Evolutionary conservation across 1,139 yeast genomes (phyloP), one percentile per base, ranked within the genome.

Genomic region (Cylindricascospora bacillispora): DNA sequence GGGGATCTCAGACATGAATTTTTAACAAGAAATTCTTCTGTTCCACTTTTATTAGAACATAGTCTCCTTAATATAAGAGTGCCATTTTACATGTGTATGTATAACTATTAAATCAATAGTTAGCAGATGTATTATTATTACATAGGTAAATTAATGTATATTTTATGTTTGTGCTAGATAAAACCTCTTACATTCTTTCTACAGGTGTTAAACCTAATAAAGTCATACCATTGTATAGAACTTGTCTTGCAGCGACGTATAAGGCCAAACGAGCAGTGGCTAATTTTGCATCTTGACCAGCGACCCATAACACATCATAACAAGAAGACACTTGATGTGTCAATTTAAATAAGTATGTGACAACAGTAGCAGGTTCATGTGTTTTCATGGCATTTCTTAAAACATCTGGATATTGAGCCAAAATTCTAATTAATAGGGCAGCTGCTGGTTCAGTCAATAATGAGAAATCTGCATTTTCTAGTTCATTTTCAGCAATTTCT

Each of bases 251-350:
- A 41, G 95, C 67, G 38, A 79, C 68, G 59, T 86, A 92, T 47
- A 92, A 70, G 4, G 97, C 95, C 60, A 89, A 66, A 63, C 99
- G 81, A 24, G 98, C 95, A 36, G 70, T 59, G 32, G 97, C 93
- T 52, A 89, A 65, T 33, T 81, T 85, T 52, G 72, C 72, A 45
- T 79, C 82, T 63, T 92, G 98, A 39, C 97, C 97, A 41, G 94
- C 83, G 43, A 92, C 98, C 95, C 98, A 85, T 57, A 92, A 67
- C 34, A 82, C 77, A 54, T 86, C 95, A 61, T 89, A 89, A 61
- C 95, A 82, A 22, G 92, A 82, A 10, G 97, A 86, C 25, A 92
- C 95, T 58, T 77, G 78, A 55, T 92, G 98, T 13, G 97, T 74
- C 50, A 89, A 69, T 59, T 70, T 79, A 72, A 92, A 89, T 56